Conservation (phyloP, 192 early-diverging fungal genomes). For the Backusella psychrophila region DNA sequence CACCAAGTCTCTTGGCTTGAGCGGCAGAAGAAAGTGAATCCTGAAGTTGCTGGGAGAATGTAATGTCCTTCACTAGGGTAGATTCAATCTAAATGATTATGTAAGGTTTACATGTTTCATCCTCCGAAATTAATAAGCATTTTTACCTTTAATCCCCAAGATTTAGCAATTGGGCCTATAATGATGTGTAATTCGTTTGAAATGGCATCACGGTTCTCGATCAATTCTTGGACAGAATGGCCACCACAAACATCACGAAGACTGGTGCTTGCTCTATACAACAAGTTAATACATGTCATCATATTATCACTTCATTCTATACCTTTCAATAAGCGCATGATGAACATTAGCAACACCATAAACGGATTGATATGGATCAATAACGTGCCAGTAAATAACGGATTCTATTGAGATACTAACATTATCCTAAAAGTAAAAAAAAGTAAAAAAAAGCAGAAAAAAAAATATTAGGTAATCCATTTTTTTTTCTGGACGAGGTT, state of each 20-base stretch:
- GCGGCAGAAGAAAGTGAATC: constrained; percentile 84
- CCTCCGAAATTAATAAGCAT: not conserved
- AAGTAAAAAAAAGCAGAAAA: not conserved
- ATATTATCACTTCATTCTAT: not conserved
- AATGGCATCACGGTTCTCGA: constrained; percentile 87
- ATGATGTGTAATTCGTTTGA: constrained; percentile 81
- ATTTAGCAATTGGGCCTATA: constrained; percentile 74
- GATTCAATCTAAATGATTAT: constrained; percentile 50
- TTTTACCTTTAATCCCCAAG: constrained; percentile 78
- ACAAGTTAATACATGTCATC: not conserved
- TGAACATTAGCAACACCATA: constrained; percentile 78
- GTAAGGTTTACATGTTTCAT: not conserved
- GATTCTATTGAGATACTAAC: constrained; percentile 82
- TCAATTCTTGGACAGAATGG: constrained; percentile 78
- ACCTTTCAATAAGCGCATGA: constrained; percentile 76
- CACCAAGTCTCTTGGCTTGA: constrained; percentile 82
- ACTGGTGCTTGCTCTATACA: constrained; percentile 74
- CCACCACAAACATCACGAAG: constrained; percentile 80
- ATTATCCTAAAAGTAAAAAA: constrained; percentile 57
- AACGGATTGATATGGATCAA: constrained; percentile 74
- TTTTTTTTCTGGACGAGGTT: not conserved
- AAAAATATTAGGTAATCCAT: too few relatives aligned
- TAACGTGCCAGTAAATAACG: constrained; percentile 83
- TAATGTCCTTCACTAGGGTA: constrained; percentile 87
- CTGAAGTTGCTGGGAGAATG: constrained; percentile 74